Evolutionary conservation across 129 eudicot species (phyloP).

Genomic region (Flaveria sonorensis): DNA sequence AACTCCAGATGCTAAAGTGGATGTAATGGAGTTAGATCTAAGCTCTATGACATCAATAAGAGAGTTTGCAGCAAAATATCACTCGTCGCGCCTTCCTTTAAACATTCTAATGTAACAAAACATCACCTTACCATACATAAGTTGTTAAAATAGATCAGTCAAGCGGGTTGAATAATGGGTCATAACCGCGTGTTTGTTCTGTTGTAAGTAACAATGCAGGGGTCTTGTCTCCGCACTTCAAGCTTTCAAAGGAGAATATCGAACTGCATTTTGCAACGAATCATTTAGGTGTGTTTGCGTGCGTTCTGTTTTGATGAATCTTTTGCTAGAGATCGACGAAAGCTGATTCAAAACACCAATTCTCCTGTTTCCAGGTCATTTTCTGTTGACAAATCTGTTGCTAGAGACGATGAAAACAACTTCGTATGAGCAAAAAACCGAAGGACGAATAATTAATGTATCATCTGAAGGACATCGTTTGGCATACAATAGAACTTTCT

Average conservation of each 20-base stretch:
- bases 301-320: neutral
- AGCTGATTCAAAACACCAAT: neutral
- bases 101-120: constrained; percentile 39
- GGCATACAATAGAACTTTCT: constrained; percentile 17
- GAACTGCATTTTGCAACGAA: constrained; percentile 40
- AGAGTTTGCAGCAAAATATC: constrained; percentile 38
- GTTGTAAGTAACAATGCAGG: constrained; percentile 44
- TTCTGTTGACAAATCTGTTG: constrained; percentile 42
- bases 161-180: neutral
- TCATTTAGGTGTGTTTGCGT: constrained; percentile 36
- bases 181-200: neutral
- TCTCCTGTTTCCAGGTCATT: constrained; percentile 29
- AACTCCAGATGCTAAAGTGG: constrained; percentile 36
- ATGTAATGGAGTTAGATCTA: constrained; percentile 43
- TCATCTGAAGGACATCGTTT: constrained; percentile 35
- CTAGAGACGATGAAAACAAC: constrained; percentile 42
- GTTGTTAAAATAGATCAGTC: neutral
- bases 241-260: constrained; percentile 31
- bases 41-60: constrained; percentile 34
- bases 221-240: constrained; percentile 26
- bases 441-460: constrained; percentile 34
- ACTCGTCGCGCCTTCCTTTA: constrained; percentile 31
- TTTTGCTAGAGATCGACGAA: neutral
- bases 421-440: constrained; percentile 26
- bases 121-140: neutral